Percentiles rank a stretch among this genome's conserved stretches.
Conservation (phyloP, 495 filamentous ascomycete species). For the Tricharina praecox region DNA sequence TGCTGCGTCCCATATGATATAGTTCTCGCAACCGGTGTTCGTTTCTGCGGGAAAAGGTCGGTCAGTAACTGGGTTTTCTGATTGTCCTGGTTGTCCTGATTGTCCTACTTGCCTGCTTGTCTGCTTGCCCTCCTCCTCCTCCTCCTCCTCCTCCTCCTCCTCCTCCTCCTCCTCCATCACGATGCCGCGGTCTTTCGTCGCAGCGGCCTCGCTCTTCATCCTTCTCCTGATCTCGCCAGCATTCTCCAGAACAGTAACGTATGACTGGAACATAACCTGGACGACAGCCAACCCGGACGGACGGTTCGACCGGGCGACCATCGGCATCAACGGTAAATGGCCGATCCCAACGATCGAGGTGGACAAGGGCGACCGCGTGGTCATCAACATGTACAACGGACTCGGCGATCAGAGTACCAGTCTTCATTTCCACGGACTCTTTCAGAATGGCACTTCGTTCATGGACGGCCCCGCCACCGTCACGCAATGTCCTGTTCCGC, state of each 20-base stretch:
- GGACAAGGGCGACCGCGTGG: conserved; percentile 49
- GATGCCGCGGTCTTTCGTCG: neutral
- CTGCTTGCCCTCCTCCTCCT: too few species aligned
- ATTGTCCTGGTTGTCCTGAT: too few species aligned
- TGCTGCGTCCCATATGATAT: too few species aligned
- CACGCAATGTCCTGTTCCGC: conserved; percentile 50
- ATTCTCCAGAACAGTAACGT: conserved; percentile 46
- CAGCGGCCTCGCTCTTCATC: conserved; percentile 1
- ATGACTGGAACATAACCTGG: conserved; percentile 70
- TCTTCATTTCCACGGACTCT: conserved; percentile 70
- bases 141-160: neutral
- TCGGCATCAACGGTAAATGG: conserved; percentile 73
- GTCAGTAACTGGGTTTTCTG: too few species aligned
- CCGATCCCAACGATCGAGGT: conserved; percentile 53
- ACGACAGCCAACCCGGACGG: conserved; percentile 68
- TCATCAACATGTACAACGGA: conserved; percentile 56
- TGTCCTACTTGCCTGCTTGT: too few species aligned
- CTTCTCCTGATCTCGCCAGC: conserved; percentile 26
- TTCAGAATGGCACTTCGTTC: conserved; percentile 45
- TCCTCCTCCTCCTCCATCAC: neutral
- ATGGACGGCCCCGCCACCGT: conserved; percentile 62
- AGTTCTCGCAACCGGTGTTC: too few species aligned
- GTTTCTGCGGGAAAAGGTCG: too few species aligned
- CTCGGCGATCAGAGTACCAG: conserved; percentile 53
- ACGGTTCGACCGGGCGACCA: conserved; percentile 43